Evolutionary conservation across 352 stramenopile genomes (phyloP).

Genomic region (Blastocystis sp.): DNA sequence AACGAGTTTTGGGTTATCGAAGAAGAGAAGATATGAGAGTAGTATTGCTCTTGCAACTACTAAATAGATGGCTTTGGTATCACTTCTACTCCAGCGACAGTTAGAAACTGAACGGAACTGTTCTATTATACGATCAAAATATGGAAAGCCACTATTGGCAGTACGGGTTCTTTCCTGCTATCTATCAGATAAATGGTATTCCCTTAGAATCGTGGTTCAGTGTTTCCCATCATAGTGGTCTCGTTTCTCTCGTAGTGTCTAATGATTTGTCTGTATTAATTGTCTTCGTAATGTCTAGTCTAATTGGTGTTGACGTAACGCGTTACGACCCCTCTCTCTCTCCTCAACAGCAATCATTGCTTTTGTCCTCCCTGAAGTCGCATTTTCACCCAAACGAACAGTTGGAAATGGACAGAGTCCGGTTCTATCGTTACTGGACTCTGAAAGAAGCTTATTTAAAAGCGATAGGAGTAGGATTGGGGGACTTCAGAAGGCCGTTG

Average conservation of each 20-base stretch:
- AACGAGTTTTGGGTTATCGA: neutral
- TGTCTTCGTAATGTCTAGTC: neutral
- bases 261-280: neutral
- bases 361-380: neutral
- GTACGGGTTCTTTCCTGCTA: neutral
- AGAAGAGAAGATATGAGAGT: neutral
- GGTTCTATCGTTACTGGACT: constrained; percentile 14
- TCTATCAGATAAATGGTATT: neutral
- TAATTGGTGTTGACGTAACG: constrained; percentile 1
- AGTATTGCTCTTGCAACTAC: neutral
- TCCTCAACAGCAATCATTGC: neutral
- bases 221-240: constrained; percentile 10
- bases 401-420: neutral
- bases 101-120: neutral
- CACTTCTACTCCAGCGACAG: neutral
- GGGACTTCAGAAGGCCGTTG: neutral
- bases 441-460: constrained; percentile 41
- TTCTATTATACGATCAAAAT: neutral
- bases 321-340: neutral
- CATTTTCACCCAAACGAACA: neutral
- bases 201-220: neutral
- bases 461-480: constrained; percentile 21
- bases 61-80: constrained; percentile 8
- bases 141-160: neutral
- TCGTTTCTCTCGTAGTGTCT: neutral